Evolutionary conservation across 306 rosid species (phyloP), one percentile per base, ranked within the genome.

Genomic region (Senna tora): DNA sequence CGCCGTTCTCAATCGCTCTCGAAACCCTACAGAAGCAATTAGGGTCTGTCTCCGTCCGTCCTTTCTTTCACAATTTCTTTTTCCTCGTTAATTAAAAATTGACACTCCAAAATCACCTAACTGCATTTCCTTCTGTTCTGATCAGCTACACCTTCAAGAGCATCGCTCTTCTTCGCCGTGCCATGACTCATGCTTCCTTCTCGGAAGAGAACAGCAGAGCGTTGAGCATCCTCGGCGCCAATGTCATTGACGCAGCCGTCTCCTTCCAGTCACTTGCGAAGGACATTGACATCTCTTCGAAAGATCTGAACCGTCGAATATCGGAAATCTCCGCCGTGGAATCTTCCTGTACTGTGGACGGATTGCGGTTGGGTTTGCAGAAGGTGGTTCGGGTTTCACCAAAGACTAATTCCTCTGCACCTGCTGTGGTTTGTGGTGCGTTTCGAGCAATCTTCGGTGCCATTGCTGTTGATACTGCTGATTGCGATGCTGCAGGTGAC

Each of bases 131-230:
- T n/a, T n/a, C n/a, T n/a, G n/a, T n/a, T n/a, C n/a, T n/a, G 30
- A 21, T 38, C 9, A 61, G 67, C 49, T 61, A 61, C 36, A 75
- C 49, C n/a, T 91, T 89, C 81, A 60, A 73, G 76, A 81, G 50
- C 60, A 21, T 54, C 13, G 36, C 53, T 39, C 83, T 89, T 58
- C 97, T 91, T 10, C 87, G 91, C 43, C 90, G 96, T 4, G 96
- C 97, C 3, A 77, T 91, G 91, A 91, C 96, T 1, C 97, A 91
- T 41, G 79, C 90, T 50, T 91, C 97, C 3, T 91, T 87, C 87
- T 91, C 97, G 0, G 85, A 84, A 67, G 97, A 91, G 68, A 91
- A 89, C 87, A 89, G 85, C 83, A 85, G 57, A 71, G 97, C 91
- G 0, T 65, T 89, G 77, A 75, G 85, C 77, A 65, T 87, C 17